Evolutionary conservation across 2,329 filamentous ascomycete genomes (phyloP).

Genomic region (Ascochyta fabae): DNA sequence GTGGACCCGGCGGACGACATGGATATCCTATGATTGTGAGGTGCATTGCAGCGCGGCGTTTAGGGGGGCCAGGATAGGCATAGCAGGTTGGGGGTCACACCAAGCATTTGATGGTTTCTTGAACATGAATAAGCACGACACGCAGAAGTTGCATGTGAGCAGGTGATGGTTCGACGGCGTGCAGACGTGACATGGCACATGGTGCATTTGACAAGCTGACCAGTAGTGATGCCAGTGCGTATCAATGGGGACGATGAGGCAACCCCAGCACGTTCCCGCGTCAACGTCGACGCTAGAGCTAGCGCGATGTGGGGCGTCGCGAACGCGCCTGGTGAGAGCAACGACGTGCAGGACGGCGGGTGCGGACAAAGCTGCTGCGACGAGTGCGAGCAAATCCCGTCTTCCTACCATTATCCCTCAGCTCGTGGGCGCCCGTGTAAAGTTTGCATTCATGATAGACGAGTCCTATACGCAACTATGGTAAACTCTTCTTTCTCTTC

Average conservation of each 20-base stretch:
- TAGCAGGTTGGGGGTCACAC: neutral
- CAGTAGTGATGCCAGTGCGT: too few relatives aligned
- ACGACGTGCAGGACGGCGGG: neutral
- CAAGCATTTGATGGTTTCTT: conserved; percentile 1
- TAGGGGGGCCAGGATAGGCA: conserved; percentile 1
- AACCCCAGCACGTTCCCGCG: neutral
- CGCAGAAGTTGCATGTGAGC: neutral
- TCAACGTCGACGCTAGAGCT: neutral
- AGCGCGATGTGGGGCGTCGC: conserved; percentile 8
- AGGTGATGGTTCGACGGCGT: neutral
- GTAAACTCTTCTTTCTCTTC: conserved; percentile 4
- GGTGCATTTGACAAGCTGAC: too few relatives aligned
- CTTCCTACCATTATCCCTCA: neutral
- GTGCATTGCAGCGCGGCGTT: conserved; percentile 35
- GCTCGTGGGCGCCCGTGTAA: neutral
- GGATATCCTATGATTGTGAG: conserved; percentile 43
- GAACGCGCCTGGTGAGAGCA: conserved; percentile 11
- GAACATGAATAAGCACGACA: neutral
- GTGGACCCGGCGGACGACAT: conserved; percentile 48
- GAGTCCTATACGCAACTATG: conserved; percentile 6
- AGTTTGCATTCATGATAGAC: neutral
- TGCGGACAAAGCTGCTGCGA: neutral
- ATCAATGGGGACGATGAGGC: neutral
- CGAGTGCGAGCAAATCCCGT: neutral
- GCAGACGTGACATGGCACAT: neutral